A percentile compares a stretch with the other conserved stretches of the same genome.
Conservation (phyloP, 2,329 filamentous ascomycete genomes). For the Fusarium gaditjirri region DNA sequence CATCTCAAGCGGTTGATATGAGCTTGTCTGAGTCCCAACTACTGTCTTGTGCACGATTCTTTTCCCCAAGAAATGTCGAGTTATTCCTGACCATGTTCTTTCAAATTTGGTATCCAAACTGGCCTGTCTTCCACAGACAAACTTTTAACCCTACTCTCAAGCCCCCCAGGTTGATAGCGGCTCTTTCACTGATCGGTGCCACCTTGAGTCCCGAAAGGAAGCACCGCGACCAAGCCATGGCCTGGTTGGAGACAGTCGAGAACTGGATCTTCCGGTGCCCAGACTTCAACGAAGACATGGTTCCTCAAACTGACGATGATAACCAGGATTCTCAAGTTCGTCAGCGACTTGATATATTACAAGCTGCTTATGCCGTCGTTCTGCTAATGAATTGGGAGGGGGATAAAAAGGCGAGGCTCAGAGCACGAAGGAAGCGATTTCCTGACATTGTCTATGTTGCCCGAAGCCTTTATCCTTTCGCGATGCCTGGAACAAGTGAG, state of each 20-base stretch:
- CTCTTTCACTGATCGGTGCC: constrained; percentile 20
- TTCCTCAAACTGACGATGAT: not conserved
- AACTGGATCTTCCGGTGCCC: constrained; percentile 11
- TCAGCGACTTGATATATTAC: not conserved
- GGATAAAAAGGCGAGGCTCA: not conserved
- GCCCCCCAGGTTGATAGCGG: constrained; percentile 1
- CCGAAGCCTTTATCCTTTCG: not conserved
- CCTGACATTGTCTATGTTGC: not conserved
- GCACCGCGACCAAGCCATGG: constrained; percentile 3
- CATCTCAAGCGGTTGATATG: not conserved
- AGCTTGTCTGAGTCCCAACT: not conserved
- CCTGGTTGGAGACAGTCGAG: constrained; percentile 9
- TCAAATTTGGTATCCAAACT: constrained; percentile 26
- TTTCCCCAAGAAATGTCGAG: constrained; percentile 22
- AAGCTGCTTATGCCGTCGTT: not conserved
- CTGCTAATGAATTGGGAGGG: constrained; percentile 2
- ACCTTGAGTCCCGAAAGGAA: not conserved
- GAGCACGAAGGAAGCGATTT: not conserved
- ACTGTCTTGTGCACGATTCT: constrained; percentile 8
- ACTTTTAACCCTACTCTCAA: not conserved
- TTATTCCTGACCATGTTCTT: constrained; percentile 13
- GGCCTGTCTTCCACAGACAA: constrained; percentile 23
- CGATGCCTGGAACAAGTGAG: not conserved
- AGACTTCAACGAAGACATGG: constrained; percentile 1
- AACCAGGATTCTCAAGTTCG: not conserved